Base-by-base conservation (phyloP, 106 monocot genomes). In the Dendrobium nobile region DNA sequence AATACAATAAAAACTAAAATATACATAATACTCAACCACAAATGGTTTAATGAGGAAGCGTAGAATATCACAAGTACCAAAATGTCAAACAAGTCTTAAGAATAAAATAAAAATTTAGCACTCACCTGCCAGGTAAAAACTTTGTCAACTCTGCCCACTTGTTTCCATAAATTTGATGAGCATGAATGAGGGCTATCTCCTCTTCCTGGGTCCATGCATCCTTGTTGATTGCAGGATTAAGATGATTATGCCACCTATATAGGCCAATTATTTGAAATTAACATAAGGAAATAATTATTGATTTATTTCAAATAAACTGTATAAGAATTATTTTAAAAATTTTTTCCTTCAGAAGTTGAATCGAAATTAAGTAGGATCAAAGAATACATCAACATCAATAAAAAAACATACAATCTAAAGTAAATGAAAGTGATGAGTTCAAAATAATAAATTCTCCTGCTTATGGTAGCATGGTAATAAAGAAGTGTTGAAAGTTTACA, bases 151-250 rank as follows among this genome's bases (percentile, higher is more conserved):
- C 92, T 17, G 92, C 92, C 92, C 92, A 92, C 78, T 92, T 92
- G 77, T 92, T 92, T 77, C 92, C 92, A 85, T 89, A 88, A 54
- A 90, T 87, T 67, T 80, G 72, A 85, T 92, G 92, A 82, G 88
- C 92, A 78, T 85, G 90, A 83, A 92, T 90, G 18, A 92, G 79
- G 70, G 86, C 75, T 78, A 92, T 86, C 75, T 92, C 92, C 80
- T 92, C 92, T 78, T 90, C 92, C 84, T 92, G 92, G 56, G 90
- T 92, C 92, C 92, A 92, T 76, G 92, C 84, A 55, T 92, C 88
- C 79, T 84, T 88, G 84, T 92, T 92, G 78, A 92, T 90, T 61
- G 84, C 47, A 56, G 92, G 92, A 47, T 92, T 92, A 76, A 92
- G 88, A 88, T 92, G 92, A 85, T 92, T 88, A 82, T 92, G 90